Percentiles rank a stretch among this genome's conserved stretches.
Conservation (phyloP, 495 filamentous ascomycete genomes). For the Articulospora tetracladia region DNA sequence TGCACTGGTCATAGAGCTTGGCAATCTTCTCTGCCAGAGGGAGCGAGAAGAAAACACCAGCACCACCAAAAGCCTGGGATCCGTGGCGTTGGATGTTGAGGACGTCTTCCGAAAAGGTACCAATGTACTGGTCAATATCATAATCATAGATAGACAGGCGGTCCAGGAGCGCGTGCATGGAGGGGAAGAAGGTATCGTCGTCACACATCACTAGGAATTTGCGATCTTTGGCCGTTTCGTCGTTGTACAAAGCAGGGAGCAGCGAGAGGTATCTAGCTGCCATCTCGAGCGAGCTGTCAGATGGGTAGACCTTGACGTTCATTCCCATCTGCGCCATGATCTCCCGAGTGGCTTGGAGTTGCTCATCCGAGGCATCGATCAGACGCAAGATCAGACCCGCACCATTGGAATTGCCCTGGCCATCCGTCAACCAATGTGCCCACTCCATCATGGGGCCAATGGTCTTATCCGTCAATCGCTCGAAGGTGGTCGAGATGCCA, state of each 20-base stretch:
- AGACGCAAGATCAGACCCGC: constrained; percentile 19
- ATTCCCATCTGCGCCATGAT: constrained; percentile 17
- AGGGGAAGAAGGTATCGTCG: constrained; percentile 52
- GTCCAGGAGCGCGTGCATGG: constrained; percentile 43
- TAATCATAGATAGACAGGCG: constrained; percentile 44
- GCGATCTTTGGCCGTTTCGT: constrained; percentile 11
- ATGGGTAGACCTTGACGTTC: constrained; percentile 18
- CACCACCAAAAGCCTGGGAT: constrained; percentile 54
- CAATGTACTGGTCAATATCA: constrained; percentile 45
- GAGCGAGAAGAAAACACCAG: constrained; percentile 54
- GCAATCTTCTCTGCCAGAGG: constrained; percentile 42
- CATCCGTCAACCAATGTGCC: constrained; percentile 28
- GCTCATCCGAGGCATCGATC: constrained; percentile 16
- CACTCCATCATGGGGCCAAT: constrained; percentile 19
- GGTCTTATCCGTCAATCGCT: constrained; percentile 31
- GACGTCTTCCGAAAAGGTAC: constrained; percentile 46
- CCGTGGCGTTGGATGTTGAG: constrained; percentile 39
- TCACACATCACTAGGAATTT: constrained; percentile 39
- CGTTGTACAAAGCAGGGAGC: constrained; percentile 20
- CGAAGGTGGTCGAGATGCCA: constrained; percentile 22
- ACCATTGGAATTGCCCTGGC: constrained; percentile 37
- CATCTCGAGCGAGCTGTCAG: constrained; percentile 22
- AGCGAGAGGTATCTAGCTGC: constrained; percentile 24
- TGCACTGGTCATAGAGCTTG: constrained; percentile 25
- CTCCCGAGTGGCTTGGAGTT: constrained; percentile 11